phyloP scores from a whole-genome alignment of 1,139 yeast genomes.

The Meyerozyma elateridarum region DNA sequence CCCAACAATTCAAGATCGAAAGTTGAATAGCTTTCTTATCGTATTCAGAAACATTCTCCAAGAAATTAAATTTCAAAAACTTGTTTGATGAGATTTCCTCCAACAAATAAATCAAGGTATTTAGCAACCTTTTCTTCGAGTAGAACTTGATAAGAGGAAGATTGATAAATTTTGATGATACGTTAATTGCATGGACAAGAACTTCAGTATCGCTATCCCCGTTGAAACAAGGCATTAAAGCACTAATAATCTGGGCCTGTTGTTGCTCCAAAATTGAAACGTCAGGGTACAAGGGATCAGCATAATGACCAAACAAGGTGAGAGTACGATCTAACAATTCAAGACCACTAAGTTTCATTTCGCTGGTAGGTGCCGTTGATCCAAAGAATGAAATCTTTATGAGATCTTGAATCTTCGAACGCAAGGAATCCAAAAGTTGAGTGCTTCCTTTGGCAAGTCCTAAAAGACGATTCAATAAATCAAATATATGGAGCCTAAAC shows the following conservation, averaged over 20 bases:
- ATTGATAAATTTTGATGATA: conserved; percentile 71
- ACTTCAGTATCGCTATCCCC: conserved; percentile 68
- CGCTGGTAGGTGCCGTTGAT: conserved; percentile 64
- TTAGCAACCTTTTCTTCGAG: conserved; percentile 58
- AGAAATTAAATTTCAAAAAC: conserved; percentile 37
- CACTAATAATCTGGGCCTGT: conserved; percentile 91
- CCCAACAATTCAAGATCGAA: conserved; percentile 85
- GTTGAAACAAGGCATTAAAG: conserved; percentile 84
- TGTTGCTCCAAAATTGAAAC: conserved; percentile 80
- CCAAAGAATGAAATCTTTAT: conserved; percentile 83
- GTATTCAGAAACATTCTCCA: conserved; percentile 42
- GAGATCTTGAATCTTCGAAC: conserved; percentile 59
- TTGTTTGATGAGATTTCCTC: conserved; percentile 53
- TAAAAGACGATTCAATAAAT: conserved; percentile 51
- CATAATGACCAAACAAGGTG: conserved; percentile 47
- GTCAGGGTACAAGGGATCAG: conserved; percentile 71
- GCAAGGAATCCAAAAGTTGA: conserved; percentile 37
- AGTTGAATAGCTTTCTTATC: conserved; percentile 65
- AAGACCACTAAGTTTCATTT: conserved; percentile 63
- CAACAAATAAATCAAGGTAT: conserved; percentile 61
- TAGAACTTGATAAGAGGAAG: conserved; percentile 43
- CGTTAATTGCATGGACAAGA: conserved; percentile 73
- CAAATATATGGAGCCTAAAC: conserved; percentile 58
- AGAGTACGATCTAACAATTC: conserved; percentile 46
- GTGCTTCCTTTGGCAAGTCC: conserved; percentile 36